Percentiles rank a stretch among this genome's conserved stretches.
Conservation (phyloP, 768 basidiomycete genomes). For the Xerocomellus amylosporus region DNA sequence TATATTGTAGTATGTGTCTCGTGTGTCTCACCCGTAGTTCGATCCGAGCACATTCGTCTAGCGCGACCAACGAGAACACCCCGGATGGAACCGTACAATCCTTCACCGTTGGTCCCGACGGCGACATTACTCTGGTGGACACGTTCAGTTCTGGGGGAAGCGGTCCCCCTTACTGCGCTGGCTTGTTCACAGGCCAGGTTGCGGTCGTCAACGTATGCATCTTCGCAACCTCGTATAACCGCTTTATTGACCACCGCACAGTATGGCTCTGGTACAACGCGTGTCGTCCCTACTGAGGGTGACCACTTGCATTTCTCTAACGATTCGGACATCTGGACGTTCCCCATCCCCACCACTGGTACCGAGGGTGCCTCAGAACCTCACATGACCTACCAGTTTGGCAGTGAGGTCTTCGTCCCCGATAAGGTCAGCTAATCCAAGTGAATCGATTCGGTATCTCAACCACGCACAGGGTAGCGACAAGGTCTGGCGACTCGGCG, state of each 20-base stretch:
- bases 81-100: slow-evolving; percentile 49
- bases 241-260: slow-evolving; percentile 10
- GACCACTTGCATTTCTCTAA: slow-evolving; percentile 36
- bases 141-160: slow-evolving; percentile 50
- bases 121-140: slow-evolving; percentile 44
- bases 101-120: slow-evolving; percentile 47
- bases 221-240: background rate
- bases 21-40: background rate
- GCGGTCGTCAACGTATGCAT: slow-evolving; percentile 53
- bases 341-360: slow-evolving; percentile 43
- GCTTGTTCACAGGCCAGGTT: slow-evolving; percentile 56
- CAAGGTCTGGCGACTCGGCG: slow-evolving; percentile 63
- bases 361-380: slow-evolving; percentile 48
- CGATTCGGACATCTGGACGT: slow-evolving; percentile 45
- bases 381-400: slow-evolving; percentile 61
- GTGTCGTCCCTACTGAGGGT: slow-evolving; percentile 47
- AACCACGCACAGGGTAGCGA: slow-evolving; percentile 51
- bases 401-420: slow-evolving; percentile 57
- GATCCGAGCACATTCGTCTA: slow-evolving; percentile 20
- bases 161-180: slow-evolving; percentile 48
- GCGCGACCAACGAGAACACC: slow-evolving; percentile 57
- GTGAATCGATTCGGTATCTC: background rate
- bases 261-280: slow-evolving; percentile 56
- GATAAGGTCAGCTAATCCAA: slow-evolving; percentile 49
- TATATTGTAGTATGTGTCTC: slow-evolving; percentile 54